phyloP scores from a whole-genome alignment of 1,284 basidiomycete genomes.

The Rugiboletus extremiorientalis region DNA sequence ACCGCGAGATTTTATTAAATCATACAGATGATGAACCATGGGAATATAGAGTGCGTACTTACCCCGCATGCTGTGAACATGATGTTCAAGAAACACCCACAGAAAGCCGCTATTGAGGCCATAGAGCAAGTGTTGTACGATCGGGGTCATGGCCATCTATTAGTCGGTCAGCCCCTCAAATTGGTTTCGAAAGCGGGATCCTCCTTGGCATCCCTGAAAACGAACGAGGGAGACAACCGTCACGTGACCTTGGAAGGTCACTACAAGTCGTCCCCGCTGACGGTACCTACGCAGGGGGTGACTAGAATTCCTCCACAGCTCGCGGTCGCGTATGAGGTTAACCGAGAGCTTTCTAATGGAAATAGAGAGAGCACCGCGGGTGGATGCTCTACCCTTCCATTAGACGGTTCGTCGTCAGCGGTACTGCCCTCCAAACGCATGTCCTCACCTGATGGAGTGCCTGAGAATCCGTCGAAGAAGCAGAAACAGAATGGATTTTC shows the following conservation, averaged over 20 bases:
- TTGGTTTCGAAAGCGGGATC: slow-evolving; percentile 36
- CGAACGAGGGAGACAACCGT: neutral
- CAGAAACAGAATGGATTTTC: slow-evolving; percentile 27
- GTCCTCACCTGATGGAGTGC: slow-evolving; percentile 29
- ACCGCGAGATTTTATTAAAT: slow-evolving; percentile 60
- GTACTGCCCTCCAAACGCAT: slow-evolving; percentile 39
- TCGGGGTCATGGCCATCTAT: slow-evolving; percentile 53
- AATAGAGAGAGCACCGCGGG: slow-evolving; percentile 2
- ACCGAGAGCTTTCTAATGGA: neutral
- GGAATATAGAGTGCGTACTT: slow-evolving; percentile 53
- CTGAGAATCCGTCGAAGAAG: slow-evolving; percentile 38
- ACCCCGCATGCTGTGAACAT: neutral
- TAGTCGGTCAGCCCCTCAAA: slow-evolving; percentile 61
- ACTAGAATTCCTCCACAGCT: neutral
- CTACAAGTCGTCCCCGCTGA: neutral
- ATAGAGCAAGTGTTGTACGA: slow-evolving; percentile 61
- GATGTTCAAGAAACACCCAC: slow-evolving; percentile 1
- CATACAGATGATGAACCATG: slow-evolving; percentile 62
- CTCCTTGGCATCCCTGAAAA: neutral
- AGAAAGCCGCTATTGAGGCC: slow-evolving; percentile 61
- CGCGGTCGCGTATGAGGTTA: neutral
- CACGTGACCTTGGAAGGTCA: neutral
- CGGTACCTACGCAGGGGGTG: neutral
- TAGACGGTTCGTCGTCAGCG: neutral
- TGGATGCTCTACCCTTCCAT: neutral